phyloP scores from a whole-genome alignment of 768 basidiomycete species.

The Rickenella mellea region DNA sequence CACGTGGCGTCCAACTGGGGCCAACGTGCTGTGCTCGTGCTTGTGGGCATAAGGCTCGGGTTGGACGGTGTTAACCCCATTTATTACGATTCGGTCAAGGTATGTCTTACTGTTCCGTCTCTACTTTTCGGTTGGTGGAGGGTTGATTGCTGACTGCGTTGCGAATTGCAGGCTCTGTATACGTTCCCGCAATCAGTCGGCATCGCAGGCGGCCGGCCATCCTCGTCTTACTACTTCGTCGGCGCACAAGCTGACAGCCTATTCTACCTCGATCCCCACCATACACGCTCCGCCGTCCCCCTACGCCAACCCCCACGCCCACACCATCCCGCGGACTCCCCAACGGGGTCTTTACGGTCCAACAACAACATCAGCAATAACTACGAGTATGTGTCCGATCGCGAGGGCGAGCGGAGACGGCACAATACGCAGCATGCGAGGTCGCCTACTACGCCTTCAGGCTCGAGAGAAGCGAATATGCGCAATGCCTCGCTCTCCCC shows the following conservation, averaged over 20 bases:
- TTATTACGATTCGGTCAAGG: conserved; percentile 83
- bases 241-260: conserved; percentile 84
- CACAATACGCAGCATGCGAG: neutral
- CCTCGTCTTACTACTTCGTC: conserved; percentile 97
- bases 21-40: conserved; percentile 70
- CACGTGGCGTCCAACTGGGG: conserved; percentile 47
- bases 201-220: conserved; percentile 92
- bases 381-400: conserved; percentile 22
- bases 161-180: conserved; percentile 54
- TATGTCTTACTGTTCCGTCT: conserved; percentile 11
- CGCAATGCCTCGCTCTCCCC: conserved; percentile 33
- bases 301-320: conserved; percentile 40
- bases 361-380: conserved; percentile 17
- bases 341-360: conserved; percentile 1
- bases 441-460: neutral
- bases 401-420: too few relatives aligned
- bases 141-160: neutral
- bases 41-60: conserved; percentile 82
- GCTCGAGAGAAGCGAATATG: neutral
- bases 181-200: conserved; percentile 94
- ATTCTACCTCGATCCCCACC: conserved; percentile 75
- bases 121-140: neutral
- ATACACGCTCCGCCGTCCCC: conserved; percentile 69
- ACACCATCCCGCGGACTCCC: conserved; percentile 13
- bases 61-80: conserved; percentile 92